Evolutionary conservation across 495 filamentous ascomycete species (phyloP).

Genomic region (Chlorociboria aeruginascens): DNA sequence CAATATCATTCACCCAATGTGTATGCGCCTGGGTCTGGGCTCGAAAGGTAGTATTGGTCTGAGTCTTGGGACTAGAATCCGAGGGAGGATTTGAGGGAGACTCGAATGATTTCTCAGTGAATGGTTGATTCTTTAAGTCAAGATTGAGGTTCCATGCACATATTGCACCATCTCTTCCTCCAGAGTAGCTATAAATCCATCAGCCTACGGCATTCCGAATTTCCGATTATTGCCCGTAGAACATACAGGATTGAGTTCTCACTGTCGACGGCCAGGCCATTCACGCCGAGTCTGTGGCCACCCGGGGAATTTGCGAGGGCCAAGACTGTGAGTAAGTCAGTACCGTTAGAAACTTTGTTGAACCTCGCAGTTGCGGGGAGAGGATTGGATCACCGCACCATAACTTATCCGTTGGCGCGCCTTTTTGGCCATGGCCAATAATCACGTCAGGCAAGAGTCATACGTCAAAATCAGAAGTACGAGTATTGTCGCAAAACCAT

Average conservation of each 20-base stretch:
- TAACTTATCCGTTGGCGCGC: conserved; percentile 4
- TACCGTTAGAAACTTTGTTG: not conserved
- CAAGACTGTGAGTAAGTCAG: conserved; percentile 49
- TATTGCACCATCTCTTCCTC: conserved; percentile 87
- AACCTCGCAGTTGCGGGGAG: not conserved
- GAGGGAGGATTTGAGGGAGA: conserved; percentile 25
- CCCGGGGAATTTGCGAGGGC: conserved; percentile 84
- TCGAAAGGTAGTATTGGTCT: conserved; percentile 53
- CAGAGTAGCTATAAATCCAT: conserved; percentile 66
- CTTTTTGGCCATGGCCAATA: conserved; percentile 6
- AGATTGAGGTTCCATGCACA: conserved; percentile 87
- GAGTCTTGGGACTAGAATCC: conserved; percentile 21
- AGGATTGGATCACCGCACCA: not conserved
- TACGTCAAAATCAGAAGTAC: not conserved
- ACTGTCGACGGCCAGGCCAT: conserved; percentile 78
- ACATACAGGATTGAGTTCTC: conserved; percentile 80
- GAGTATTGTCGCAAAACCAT: not conserved
- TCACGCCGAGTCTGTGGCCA: conserved; percentile 88
- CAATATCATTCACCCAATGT: conserved; percentile 96
- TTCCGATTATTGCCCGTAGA: not conserved
- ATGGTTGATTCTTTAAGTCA: conserved; percentile 17
- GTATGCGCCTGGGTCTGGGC: conserved; percentile 94
- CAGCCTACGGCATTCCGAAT: not conserved
- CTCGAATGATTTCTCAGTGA: conserved; percentile 20
- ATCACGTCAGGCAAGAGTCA: not conserved